These are phyloP conservation scores for Wickerhamomyces chaumierensis DNA, from an alignment of 805 yeast species.

Conservation along the genomic window DNA sequence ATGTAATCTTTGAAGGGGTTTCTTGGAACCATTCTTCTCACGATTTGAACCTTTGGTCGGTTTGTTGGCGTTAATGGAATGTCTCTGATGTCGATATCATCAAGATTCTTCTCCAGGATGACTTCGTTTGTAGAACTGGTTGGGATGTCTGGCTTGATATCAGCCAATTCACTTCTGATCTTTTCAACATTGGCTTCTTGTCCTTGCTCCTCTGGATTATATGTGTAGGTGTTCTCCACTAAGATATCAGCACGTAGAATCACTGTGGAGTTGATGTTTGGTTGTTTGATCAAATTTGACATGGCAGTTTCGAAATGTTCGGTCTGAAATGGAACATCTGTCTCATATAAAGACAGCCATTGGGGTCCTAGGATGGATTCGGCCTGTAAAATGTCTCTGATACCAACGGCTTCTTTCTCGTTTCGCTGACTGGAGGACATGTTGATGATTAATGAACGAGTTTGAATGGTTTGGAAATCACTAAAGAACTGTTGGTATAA, in stretches of 20 bases:
- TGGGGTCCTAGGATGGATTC: slow-evolving; percentile 40
- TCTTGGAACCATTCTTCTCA: slow-evolving; percentile 85
- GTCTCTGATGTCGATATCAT: slow-evolving; percentile 29
- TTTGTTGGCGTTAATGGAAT: slow-evolving; percentile 18
- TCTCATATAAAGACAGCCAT: slow-evolving; percentile 53
- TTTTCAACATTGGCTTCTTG: no score
- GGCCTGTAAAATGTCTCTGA: slow-evolving; percentile 26
- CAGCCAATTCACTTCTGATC: slow-evolving; percentile 14
- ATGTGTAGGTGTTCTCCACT: slow-evolving; percentile 34
- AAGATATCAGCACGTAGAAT: slow-evolving; percentile 80
- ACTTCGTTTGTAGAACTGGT: slow-evolving; percentile 12
- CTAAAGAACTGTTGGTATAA: no score
- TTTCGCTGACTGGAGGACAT: slow-evolving; percentile 3
- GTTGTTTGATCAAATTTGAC: slow-evolving; percentile 69
- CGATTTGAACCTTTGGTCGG: slow-evolving; percentile 37
- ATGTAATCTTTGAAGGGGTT: slow-evolving; percentile 79
- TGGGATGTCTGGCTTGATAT: slow-evolving; percentile 23
- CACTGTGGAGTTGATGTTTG: slow-evolving; percentile 86
- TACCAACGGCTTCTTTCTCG: slow-evolving; percentile 15
- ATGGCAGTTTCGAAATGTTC: slow-evolving; percentile 65
- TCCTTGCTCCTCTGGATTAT: slow-evolving; percentile 10
- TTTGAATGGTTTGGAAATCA: no score
- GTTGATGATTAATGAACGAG: no score
- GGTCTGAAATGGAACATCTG: slow-evolving; percentile 34
- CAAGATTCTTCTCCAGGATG: slow-evolving; percentile 22